Evolutionary conservation across 2,329 filamentous ascomycete genomes (phyloP).

Genomic region (Colletotrichum sp.): DNA sequence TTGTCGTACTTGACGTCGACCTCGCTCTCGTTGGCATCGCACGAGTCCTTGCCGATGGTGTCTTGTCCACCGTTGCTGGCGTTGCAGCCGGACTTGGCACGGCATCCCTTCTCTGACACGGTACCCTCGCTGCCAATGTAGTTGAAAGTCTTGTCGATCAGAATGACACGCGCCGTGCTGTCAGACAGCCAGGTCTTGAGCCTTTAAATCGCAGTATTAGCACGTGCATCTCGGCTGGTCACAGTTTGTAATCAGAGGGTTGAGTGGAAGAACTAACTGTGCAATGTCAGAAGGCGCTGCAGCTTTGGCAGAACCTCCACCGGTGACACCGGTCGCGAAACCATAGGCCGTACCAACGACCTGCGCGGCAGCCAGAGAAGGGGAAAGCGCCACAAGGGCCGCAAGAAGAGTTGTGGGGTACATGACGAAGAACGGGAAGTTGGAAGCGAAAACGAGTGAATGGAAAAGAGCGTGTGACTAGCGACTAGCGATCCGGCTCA

Average conservation of each 20-base stretch:
- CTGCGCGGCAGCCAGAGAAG: constrained; percentile 27
- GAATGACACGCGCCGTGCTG: constrained; percentile 53
- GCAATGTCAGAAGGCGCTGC: constrained; percentile 1
- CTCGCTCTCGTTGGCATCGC: constrained; percentile 43
- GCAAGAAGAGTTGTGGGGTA: neutral
- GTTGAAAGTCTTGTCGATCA: constrained; percentile 61
- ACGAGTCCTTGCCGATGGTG: constrained; percentile 26
- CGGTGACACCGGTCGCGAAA: constrained; percentile 24
- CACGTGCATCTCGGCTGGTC: neutral
- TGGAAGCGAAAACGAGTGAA: neutral
- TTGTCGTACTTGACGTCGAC: constrained; percentile 54
- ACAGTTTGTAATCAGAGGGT: neutral
- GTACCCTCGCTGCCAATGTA: constrained; percentile 62
- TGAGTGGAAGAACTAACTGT: neutral
- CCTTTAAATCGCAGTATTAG: neutral
- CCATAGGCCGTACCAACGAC: constrained; percentile 31
- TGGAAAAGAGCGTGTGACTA: neutral
- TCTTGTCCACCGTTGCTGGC: constrained; percentile 19
- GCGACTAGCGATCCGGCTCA: neutral
- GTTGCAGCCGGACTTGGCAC: constrained; percentile 52
- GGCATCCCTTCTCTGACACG: constrained; percentile 57
- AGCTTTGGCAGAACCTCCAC: neutral
- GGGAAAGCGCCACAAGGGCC: constrained; percentile 19
- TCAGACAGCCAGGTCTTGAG: constrained; percentile 31
- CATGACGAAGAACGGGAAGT: neutral